phyloP scores from a whole-genome alignment of 352 stramenopile genomes.

The Pythium plurisporium region DNA sequence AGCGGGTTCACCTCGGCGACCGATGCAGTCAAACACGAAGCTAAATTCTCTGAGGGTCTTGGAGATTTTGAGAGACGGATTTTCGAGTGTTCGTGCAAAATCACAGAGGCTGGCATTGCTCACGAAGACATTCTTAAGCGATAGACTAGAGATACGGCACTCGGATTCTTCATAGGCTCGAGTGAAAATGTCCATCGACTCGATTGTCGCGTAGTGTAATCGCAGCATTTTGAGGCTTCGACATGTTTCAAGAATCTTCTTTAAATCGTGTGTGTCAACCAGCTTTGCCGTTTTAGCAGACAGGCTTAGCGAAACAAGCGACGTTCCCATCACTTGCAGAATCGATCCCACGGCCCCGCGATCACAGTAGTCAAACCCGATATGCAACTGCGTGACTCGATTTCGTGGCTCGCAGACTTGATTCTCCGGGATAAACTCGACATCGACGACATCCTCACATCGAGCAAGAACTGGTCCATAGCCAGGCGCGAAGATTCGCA shows the following conservation, averaged over 20 bases:
- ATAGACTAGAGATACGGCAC: background rate
- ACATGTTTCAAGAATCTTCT: constrained; percentile 3
- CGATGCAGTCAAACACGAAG: background rate
- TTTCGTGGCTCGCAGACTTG: background rate
- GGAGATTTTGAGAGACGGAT: background rate
- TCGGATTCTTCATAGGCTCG: background rate
- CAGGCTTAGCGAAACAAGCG: constrained; percentile 8
- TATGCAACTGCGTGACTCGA: background rate
- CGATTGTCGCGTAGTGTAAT: background rate
- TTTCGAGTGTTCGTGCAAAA: background rate
- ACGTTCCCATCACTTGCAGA: background rate
- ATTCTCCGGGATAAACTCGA: background rate
- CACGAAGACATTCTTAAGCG: background rate
- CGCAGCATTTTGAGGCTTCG: constrained; percentile 1
- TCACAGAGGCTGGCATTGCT: background rate
- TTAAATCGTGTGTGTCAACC: background rate
- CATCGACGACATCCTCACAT: background rate
- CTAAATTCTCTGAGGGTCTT: background rate
- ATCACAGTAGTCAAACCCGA: constrained; percentile 14
- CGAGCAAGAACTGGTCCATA: background rate
- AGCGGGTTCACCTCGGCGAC: background rate
- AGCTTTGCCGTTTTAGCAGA: background rate
- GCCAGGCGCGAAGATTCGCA: constrained; percentile 2
- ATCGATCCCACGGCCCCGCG: background rate
- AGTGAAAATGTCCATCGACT: background rate